phyloP scores from a whole-genome alignment of 805 yeast species.

The Blastobotrys chiropterorum region DNA sequence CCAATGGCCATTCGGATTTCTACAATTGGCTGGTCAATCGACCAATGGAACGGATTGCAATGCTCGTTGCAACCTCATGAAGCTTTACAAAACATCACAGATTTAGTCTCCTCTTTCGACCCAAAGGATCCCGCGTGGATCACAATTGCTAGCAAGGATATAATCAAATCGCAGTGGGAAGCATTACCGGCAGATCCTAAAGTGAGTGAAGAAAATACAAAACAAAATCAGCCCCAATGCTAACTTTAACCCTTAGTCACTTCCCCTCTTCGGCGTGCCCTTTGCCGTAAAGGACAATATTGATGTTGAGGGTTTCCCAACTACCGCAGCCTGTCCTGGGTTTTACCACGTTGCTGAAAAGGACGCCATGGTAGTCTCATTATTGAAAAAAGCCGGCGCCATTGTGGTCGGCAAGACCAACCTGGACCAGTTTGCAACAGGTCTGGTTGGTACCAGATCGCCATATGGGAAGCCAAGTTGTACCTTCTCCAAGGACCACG shows the following conservation, averaged over 20 bases:
- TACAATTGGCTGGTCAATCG: constrained; percentile 67
- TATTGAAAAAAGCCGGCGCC: constrained; percentile 86
- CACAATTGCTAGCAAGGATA: constrained; percentile 58
- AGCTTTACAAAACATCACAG: constrained; percentile 46
- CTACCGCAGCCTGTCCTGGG: constrained; percentile 95
- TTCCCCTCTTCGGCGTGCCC: constrained; percentile 87
- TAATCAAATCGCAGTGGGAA: constrained; percentile 69
- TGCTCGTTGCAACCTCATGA: constrained; percentile 51
- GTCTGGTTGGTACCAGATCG: constrained; percentile 89
- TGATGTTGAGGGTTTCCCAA: constrained; percentile 71
- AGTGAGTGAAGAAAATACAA: neutral
- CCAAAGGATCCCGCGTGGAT: constrained; percentile 87
- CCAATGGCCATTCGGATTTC: too few relatives aligned
- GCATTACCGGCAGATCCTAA: constrained; percentile 43
- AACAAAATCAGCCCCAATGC: neutral
- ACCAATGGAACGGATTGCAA: constrained; percentile 74
- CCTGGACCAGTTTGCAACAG: constrained; percentile 96
- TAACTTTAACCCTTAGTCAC: constrained; percentile 17
- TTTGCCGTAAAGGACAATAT: constrained; percentile 93
- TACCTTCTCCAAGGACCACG: constrained; percentile 69
- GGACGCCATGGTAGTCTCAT: constrained; percentile 70
- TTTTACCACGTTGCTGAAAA: constrained; percentile 59
- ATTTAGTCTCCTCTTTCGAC: constrained; percentile 30
- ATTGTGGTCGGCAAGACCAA: constrained; percentile 91
- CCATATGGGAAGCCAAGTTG: constrained; percentile 89